A percentile compares a stretch with the other conserved stretches of the same genome.
phyloP scores from a whole-genome alignment of 345 rosid genomes.

The Melastoma malabathricum region DNA sequence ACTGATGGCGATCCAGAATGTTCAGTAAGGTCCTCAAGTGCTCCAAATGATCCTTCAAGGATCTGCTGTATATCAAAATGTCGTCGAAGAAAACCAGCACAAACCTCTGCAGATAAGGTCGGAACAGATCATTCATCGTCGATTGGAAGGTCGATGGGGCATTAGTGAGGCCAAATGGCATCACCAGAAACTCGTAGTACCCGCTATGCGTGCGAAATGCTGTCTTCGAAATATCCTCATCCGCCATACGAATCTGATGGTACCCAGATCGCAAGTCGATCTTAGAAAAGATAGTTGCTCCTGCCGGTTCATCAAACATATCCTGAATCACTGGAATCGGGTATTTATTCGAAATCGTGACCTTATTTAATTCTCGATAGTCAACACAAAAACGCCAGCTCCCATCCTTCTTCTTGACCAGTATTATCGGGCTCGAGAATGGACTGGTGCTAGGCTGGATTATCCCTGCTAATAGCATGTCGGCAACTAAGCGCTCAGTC shows the following conservation, averaged over 20 bases:
- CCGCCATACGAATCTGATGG: no score
- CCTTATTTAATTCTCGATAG: background rate
- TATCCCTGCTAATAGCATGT: conserved; percentile 2
- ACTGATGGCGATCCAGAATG: no score
- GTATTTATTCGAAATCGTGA: background rate
- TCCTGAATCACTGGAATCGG: conserved; percentile 4
- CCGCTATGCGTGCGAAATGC: background rate
- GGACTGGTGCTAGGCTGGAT: conserved; percentile 3
- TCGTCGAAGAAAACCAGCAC: background rate
- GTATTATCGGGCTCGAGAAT: conserved; percentile 3
- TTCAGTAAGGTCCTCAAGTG: background rate
- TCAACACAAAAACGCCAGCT: background rate
- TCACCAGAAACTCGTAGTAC: background rate
- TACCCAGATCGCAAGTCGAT: background rate
- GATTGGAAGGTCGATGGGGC: background rate
- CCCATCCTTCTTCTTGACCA: background rate
- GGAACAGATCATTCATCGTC: background rate
- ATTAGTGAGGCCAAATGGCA: background rate
- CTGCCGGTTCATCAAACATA: conserved; percentile 1
- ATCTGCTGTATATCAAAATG: background rate
- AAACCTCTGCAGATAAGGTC: background rate
- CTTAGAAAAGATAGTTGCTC: conserved; percentile 2
- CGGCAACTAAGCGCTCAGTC: conserved; percentile 1
- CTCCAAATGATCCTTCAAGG: background rate
- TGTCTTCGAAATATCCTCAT: no score